Base-by-base conservation (phyloP, 371 early-diverging fungal genomes). In the Coemansia sp. region DNA sequence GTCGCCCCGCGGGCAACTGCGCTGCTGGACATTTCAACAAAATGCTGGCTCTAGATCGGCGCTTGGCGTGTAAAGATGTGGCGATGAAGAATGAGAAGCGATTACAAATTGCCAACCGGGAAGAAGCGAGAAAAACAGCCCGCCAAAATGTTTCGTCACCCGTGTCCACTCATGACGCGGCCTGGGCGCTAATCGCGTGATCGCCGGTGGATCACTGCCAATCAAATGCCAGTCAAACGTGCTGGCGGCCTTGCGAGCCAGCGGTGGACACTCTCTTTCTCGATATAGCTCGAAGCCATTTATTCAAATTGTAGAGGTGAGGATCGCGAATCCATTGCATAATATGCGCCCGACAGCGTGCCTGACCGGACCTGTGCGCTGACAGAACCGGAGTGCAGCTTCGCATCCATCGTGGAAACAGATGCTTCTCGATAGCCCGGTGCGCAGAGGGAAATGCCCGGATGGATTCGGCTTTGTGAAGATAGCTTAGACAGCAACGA, bases 241-340 rank as follows among this genome's bases (percentile, higher is more conserved):
- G 47, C 7, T 35, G 33, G 34, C 20, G 4, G 16, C 50, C 38
- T 52, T n/a, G 53, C 53, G n/a, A n/a, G 14, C 53, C 34, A n/a
- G 20, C 34, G n/a, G 36, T 35, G 53, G 53, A 53, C 53, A 53
- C 53, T 53, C 53, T 53, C 53, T 53, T 53, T 53, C 53, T 53
- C 53, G 53, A 53, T 53, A 35, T 61, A 42, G 67, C 47, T 67
- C 57, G 57, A 55, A 55, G 39, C 61, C 57, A 67, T 51, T 63
- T 65, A 65, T 65, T 45, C 56, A 42, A 40, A 47, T 59, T 57
- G 49, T 50, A 69, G 67, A 70, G 70, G 70, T 70, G 70, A 70
- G 70, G 35, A 57, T 61, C 60, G 48, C 57, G 68, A 55, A 66
- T 66, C 63, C 63, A 62, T 66, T 35, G 36, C 53, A 16, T 34